A percentile compares a stretch with the other conserved stretches of the same genome.
Evolutionary conservation across 129 eudicot genomes (phyloP).

Genomic region (Arctium lappa): DNA sequence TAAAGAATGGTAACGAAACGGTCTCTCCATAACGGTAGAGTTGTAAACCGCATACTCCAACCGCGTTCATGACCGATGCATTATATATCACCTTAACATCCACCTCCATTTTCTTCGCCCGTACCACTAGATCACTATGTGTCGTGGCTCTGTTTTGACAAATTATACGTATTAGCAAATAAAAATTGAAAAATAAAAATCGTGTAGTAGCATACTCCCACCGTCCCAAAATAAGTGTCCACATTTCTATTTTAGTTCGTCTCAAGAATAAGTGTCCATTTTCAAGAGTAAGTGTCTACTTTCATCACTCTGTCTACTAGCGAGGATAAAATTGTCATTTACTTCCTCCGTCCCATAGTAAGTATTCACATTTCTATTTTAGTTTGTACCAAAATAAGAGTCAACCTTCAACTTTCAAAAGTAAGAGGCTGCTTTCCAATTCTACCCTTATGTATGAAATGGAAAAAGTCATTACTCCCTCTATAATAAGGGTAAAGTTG

Average conservation of each 20-base stretch:
- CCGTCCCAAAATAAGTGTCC: not conserved
- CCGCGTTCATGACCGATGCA: slow-evolving; percentile 97
- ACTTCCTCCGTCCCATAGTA: too few species aligned
- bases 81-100: slow-evolving; percentile 83
- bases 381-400: too few species aligned
- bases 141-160: slow-evolving; percentile 72
- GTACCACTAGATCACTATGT: slow-evolving; percentile 92
- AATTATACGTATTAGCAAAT: not conserved
- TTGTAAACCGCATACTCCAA: slow-evolving; percentile 96
- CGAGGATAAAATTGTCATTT: too few species aligned
- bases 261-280: too few species aligned
- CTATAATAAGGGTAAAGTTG: not conserved
- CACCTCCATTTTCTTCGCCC: slow-evolving; percentile 79
- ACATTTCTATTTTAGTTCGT: not conserved
- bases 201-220: not conserved
- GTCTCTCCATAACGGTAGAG: slow-evolving; percentile 97
- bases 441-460: not conserved
- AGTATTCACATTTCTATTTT: too few species aligned
- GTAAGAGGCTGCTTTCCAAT: not conserved
- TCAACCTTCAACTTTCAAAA: too few species aligned
- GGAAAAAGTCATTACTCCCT: not conserved
- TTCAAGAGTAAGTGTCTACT: too few species aligned
- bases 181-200: not conserved
- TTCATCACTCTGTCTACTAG: too few species aligned
- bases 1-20: slow-evolving; percentile 89